Conservation (phyloP, 352 stramenopile species). For the Pythium insidiosum region DNA sequence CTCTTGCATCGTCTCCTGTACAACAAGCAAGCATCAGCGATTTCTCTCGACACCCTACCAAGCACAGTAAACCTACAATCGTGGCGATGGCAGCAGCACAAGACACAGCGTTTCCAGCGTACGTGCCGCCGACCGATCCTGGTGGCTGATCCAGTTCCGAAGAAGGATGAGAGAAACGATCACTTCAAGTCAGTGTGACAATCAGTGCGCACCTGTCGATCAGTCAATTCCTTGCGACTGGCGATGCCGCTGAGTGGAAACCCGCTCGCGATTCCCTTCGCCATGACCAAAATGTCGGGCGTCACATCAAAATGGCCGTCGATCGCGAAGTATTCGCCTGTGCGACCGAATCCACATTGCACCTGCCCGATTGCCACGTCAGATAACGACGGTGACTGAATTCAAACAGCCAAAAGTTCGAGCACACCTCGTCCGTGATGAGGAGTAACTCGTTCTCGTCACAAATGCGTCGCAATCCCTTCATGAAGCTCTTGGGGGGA, state of each 20-base stretch:
- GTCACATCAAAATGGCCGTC: slow-evolving; percentile 77
- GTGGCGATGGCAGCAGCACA: slow-evolving; percentile 88
- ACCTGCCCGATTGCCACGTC: too few relatives aligned
- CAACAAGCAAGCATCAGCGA: too few relatives aligned
- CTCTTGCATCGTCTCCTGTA: slow-evolving; percentile 79
- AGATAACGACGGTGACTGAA: too few relatives aligned
- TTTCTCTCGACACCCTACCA: background rate
- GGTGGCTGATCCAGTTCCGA: too few relatives aligned
- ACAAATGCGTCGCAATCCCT: slow-evolving; percentile 87
- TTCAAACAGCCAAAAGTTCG: too few relatives aligned
- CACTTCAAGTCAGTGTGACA: too few relatives aligned
- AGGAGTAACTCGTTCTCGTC: slow-evolving; percentile 90
- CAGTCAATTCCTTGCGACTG: slow-evolving; percentile 82
- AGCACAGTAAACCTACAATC: slow-evolving; percentile 10
- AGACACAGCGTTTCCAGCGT: slow-evolving; percentile 88
- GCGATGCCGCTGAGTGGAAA: slow-evolving; percentile 89
- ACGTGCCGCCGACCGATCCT: slow-evolving; percentile 90
- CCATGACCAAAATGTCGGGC: slow-evolving; percentile 90
- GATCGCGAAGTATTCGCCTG: slow-evolving; percentile 84
- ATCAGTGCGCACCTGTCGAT: too few relatives aligned
- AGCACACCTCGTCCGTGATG: slow-evolving; percentile 90
- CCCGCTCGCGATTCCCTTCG: slow-evolving; percentile 91
- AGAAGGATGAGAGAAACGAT: too few relatives aligned
- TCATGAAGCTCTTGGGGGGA: slow-evolving; percentile 88
- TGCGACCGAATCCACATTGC: slow-evolving; percentile 87